phyloP scores from a whole-genome alignment of 1,284 basidiomycete species.

The Moniliophthora roreri region DNA sequence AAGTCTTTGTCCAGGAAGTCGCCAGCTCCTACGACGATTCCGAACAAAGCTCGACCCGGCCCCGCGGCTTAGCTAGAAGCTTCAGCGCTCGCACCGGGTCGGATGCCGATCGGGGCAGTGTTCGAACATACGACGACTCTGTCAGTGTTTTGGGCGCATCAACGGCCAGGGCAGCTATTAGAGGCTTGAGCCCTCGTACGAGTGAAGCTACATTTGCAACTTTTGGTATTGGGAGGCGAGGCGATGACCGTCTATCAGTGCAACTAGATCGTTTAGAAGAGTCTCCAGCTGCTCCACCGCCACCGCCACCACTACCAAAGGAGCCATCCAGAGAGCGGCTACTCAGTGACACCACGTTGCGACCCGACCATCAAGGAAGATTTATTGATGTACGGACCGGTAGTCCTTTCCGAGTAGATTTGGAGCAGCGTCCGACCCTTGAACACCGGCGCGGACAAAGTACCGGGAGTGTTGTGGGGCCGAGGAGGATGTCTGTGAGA shows the following conservation, averaged over 20 bases:
- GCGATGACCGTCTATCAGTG: not conserved
- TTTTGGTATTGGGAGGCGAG: not conserved
- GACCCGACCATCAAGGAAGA: slow-evolving; percentile 14
- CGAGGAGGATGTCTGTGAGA: not conserved
- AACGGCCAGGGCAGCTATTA: slow-evolving; percentile 33
- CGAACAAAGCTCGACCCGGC: not conserved
- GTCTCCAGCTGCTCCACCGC: not conserved
- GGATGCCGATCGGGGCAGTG: slow-evolving; percentile 31
- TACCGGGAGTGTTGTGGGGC: not conserved
- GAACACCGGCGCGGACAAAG: not conserved
- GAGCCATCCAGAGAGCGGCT: not conserved
- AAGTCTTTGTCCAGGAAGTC: slow-evolving; percentile 5
- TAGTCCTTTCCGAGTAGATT: slow-evolving; percentile 47
- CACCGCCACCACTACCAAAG: not conserved
- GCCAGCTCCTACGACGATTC: slow-evolving; percentile 4
- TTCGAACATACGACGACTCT: slow-evolving; percentile 30
- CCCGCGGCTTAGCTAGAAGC: not conserved
- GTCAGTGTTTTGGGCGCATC: slow-evolving; percentile 32
- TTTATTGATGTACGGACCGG: slow-evolving; percentile 34
- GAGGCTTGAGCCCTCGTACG: slow-evolving; percentile 40
- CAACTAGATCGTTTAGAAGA: not conserved
- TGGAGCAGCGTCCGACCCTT: slow-evolving; percentile 21
- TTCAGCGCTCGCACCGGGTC: slow-evolving; percentile 1
- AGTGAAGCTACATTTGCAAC: slow-evolving; percentile 21
- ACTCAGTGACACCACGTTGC: not conserved